Evolutionary conservation across 306 rosid genomes (phyloP).

Genomic region (Pyrus bretschneideri): DNA sequence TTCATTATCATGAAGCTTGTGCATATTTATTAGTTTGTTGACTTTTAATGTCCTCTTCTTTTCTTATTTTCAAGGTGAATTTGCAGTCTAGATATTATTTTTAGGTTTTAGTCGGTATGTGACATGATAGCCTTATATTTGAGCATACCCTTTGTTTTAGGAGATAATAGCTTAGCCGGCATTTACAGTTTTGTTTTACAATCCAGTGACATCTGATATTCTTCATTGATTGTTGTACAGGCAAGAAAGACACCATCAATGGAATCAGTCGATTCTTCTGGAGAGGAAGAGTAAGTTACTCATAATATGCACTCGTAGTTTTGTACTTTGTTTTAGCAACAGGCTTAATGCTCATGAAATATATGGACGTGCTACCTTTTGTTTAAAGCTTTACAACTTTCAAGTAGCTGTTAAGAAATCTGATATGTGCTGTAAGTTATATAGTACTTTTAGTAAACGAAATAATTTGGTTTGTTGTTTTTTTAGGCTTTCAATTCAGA

Average conservation of each 20-base stretch:
- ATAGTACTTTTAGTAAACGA: background rate
- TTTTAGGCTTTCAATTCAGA: constrained; percentile 89
- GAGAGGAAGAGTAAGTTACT: constrained; percentile 94
- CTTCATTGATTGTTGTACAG: constrained; percentile 41
- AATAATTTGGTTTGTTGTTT: constrained; percentile 12
- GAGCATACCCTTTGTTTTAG: background rate
- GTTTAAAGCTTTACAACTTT: background rate
- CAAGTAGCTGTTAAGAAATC: background rate
- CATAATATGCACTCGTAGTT: constrained; percentile 1
- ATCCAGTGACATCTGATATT: constrained; percentile 21
- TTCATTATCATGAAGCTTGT: background rate
- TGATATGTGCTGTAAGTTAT: background rate
- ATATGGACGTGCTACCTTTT: background rate
- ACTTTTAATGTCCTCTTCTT: background rate
- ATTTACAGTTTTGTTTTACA: constrained; percentile 4
- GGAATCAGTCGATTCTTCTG: constrained; percentile 95
- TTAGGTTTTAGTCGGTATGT: background rate
- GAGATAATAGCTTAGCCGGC: background rate
- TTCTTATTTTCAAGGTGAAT: background rate
- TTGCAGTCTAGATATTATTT: background rate
- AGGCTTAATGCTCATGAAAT: background rate
- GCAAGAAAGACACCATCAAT: constrained; percentile 82
- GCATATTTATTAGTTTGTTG: background rate
- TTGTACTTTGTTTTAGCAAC: background rate
- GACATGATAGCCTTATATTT: background rate